A percentile compares a stretch with the other conserved stretches of the same genome.
These are phyloP conservation scores for Talaromyces rugulosus DNA, from an alignment of 2,329 filamentous ascomycete genomes.

Conservation along the genomic window DNA sequence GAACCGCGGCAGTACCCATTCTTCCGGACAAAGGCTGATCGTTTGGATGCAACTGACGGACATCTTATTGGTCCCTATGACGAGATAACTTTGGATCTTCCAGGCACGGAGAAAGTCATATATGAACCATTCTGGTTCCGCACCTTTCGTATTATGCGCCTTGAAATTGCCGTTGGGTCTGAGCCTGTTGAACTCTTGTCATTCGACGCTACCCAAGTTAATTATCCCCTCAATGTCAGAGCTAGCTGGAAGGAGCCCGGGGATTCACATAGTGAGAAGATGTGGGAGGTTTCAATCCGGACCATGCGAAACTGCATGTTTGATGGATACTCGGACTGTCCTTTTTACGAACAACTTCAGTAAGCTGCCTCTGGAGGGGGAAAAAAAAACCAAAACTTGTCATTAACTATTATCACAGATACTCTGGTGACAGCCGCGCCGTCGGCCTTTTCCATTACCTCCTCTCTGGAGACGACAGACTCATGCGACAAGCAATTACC, in stretches of 20 bases:
- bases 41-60: conserved; percentile 28
- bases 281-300: conserved; percentile 30
- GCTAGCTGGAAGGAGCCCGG: conserved; percentile 18
- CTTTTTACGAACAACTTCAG: conserved; percentile 35
- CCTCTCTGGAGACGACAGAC: conserved; percentile 28
- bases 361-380: conserved; percentile 12
- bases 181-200: conserved; percentile 21
- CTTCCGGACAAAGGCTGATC: conserved; percentile 35
- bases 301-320: conserved; percentile 34
- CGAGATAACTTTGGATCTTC: conserved; percentile 25
- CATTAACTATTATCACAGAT: conserved; percentile 14
- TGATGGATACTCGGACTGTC: conserved; percentile 33
- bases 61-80: conserved; percentile 37
- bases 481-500: conserved; percentile 30
- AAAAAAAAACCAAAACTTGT: background rate
- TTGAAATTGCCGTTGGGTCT: conserved; percentile 24
- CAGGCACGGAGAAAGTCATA: background rate
- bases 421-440: conserved; percentile 22
- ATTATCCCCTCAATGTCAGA: conserved; percentile 35
- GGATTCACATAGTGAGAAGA: conserved; percentile 14
- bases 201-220: conserved; percentile 28
- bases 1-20: conserved; percentile 35
- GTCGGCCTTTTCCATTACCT: conserved; percentile 30
- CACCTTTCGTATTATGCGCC: conserved; percentile 33
- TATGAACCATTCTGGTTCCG: conserved; percentile 43